Evolutionary conservation across 768 basidiomycete species (phyloP), one percentile per base, ranked within the genome.

Genomic region (Agaricus bisporus): DNA sequence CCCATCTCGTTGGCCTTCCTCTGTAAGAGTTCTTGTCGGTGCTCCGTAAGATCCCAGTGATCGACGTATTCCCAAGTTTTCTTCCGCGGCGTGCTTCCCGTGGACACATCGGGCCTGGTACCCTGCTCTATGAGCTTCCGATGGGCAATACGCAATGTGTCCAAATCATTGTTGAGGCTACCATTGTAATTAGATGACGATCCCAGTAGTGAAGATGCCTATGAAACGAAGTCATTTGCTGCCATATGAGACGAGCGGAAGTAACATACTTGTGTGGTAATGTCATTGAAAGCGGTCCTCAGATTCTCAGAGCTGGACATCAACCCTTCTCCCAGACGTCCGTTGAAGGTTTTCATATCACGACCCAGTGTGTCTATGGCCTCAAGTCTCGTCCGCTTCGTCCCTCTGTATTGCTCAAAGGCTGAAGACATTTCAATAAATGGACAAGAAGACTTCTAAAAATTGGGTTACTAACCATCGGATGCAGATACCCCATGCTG

Each of bases 1-100:
- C 47, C 69, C 69, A 64, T 49, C 37, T 14, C 5, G 48, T 26
- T 18, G 28, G 25, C 54, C 44, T 14, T 49, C 52, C 32, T 60
- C 48, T 35, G 72, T 72, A 94, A 60, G 26, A 93, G 66, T 5
- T 73, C 70, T 3, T 85, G 80, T 25, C 91, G 79, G 52, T 70
- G 74, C 56, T 79, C 72, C 5, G 88, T 89, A 54, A 88, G 68
- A 39, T 81, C 76, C 88, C 91, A 92, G 47, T 80, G 68, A 58
- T 87, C 85, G 5, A 75, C 73, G 56, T 85, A 85, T 56, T 85
- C 72, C 82, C 86, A 87, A 28, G 68, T 66, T 29, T 87, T 83
- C 72, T 89, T 91, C 43, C 80, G 81, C 35, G 91, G 91, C 3
- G 91, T 93, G 50, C 70, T 69, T 5, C 91, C 91, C 12, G 85